These are phyloP conservation scores for Gossypium schwendimanii DNA, from an alignment of 441 rosid genomes.

Conservation along the genomic window DNA sequence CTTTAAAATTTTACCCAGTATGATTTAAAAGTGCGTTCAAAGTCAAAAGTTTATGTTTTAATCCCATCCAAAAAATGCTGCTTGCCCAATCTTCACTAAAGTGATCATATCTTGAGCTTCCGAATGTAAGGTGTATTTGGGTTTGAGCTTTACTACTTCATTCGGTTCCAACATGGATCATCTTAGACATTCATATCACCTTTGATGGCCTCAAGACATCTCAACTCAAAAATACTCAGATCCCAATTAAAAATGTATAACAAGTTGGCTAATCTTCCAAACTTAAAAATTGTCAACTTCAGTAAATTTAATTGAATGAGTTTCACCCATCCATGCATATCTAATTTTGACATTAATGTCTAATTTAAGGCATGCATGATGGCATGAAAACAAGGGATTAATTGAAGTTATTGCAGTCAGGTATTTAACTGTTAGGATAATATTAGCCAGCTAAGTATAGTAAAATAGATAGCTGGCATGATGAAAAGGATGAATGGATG, in stretches of 20 bases:
- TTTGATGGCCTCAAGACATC: not conserved
- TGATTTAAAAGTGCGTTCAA: not conserved
- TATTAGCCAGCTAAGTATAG: not conserved
- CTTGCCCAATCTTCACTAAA: too few species aligned
- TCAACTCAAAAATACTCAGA: not conserved
- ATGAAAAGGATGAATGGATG: not conserved
- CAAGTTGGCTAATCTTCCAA: not conserved
- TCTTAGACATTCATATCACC: not conserved
- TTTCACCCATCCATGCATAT: not conserved
- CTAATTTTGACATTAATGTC: not conserved
- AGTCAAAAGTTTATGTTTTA: too few species aligned
- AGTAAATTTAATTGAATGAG: not conserved
- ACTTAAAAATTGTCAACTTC: too few species aligned
- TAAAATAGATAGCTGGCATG: not conserved
- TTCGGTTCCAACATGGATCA: not conserved
- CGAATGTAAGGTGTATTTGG: not conserved
- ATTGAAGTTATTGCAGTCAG: not conserved
- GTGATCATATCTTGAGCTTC: not conserved
- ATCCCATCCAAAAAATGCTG: not conserved
- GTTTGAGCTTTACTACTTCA: not conserved
- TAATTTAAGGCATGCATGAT: not conserved
- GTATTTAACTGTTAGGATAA: not conserved
- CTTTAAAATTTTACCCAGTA: not conserved
- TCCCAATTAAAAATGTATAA: too few species aligned
- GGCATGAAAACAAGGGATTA: not conserved